A percentile compares a stretch with the other conserved stretches of the same genome.
Conservation (phyloP, 768 basidiomycete species). For the Russula virescens region DNA sequence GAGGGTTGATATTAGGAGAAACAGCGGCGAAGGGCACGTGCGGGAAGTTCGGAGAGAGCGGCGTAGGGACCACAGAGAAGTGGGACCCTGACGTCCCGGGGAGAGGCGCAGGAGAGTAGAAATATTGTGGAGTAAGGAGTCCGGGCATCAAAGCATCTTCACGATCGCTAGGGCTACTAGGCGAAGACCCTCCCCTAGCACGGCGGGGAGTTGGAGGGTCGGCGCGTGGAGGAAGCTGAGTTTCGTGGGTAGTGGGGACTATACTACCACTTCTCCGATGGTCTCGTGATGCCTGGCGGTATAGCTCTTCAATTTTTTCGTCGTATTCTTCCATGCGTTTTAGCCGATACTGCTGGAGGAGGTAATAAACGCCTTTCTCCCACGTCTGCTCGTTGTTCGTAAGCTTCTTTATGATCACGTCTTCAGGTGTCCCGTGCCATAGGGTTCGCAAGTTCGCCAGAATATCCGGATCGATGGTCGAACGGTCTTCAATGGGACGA, state of each 20-base stretch:
- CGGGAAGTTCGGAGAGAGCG: slow-evolving; percentile 25
- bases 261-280: slow-evolving; percentile 33
- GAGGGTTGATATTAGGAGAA: slow-evolving; percentile 27
- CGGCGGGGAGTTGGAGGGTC: slow-evolving; percentile 59
- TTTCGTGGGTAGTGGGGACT: slow-evolving; percentile 18
- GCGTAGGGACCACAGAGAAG: slow-evolving; percentile 28
- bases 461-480: slow-evolving; percentile 82
- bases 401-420: slow-evolving; percentile 65
- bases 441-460: slow-evolving; percentile 85
- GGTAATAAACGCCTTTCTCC: slow-evolving; percentile 94
- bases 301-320: slow-evolving; percentile 34
- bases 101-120: slow-evolving; percentile 12
- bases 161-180: slow-evolving; percentile 21
- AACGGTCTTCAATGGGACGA: slow-evolving; percentile 53
- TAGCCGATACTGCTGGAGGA: slow-evolving; percentile 79
- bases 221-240: slow-evolving; percentile 45
- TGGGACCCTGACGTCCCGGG: slow-evolving; percentile 20
- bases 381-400: slow-evolving; percentile 66
- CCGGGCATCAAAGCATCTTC: slow-evolving; percentile 19
- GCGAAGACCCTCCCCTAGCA: slow-evolving; percentile 31
- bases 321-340: slow-evolving; percentile 71
- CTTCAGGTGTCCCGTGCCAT: slow-evolving; percentile 80
- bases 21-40: slow-evolving; percentile 7
- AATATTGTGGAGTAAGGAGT: slow-evolving; percentile 21
- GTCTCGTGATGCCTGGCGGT: slow-evolving; percentile 31